A percentile compares a stretch with the other conserved stretches of the same genome.
Conservation (phyloP, 2,329 filamentous ascomycete species). For the Aaosphaeria arxii region DNA sequence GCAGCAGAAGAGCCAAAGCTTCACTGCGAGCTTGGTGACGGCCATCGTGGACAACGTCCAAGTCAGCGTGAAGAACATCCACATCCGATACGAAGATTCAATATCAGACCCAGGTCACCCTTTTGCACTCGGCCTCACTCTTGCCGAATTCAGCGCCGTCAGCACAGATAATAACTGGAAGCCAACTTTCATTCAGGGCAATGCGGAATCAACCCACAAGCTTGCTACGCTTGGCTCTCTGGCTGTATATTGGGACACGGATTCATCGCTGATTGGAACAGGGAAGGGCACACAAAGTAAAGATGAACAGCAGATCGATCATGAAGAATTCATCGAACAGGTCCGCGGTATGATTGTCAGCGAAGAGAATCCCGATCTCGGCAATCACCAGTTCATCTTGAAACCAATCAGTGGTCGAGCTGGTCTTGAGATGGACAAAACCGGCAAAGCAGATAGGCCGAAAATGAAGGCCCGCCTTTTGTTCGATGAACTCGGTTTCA, state of each 20-base stretch:
- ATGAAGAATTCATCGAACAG: constrained; percentile 72
- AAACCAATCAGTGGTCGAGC: constrained; percentile 94
- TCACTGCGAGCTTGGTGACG: constrained; percentile 89
- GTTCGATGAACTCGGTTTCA: constrained; percentile 96
- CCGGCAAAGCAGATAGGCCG: constrained; percentile 71
- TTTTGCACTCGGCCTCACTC: constrained; percentile 85
- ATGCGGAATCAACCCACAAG: constrained; percentile 82
- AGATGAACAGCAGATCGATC: constrained; percentile 60
- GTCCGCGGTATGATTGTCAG: constrained; percentile 80
- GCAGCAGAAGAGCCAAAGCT: constrained; percentile 96
- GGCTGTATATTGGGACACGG: constrained; percentile 97
- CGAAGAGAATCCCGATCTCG: constrained; percentile 55
- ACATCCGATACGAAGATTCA: constrained; percentile 96
- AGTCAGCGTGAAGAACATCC: constrained; percentile 96
- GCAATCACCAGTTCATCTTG: constrained; percentile 84
- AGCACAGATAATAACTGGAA: constrained; percentile 95
- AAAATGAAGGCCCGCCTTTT: constrained; percentile 88
- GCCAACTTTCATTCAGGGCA: constrained; percentile 91
- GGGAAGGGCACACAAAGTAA: constrained; percentile 69
- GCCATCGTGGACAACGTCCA: constrained; percentile 99
- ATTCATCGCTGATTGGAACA: constrained; percentile 77
- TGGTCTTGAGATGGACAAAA: constrained; percentile 93
- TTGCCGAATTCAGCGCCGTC: constrained; percentile 95
- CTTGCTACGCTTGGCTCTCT: constrained; percentile 85
- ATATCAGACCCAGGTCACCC: constrained; percentile 93